These are phyloP conservation scores for Echinochloa phyllopogon DNA, from an alignment of 176 grass and related monocot genomes.

Conservation along the genomic window DNA sequence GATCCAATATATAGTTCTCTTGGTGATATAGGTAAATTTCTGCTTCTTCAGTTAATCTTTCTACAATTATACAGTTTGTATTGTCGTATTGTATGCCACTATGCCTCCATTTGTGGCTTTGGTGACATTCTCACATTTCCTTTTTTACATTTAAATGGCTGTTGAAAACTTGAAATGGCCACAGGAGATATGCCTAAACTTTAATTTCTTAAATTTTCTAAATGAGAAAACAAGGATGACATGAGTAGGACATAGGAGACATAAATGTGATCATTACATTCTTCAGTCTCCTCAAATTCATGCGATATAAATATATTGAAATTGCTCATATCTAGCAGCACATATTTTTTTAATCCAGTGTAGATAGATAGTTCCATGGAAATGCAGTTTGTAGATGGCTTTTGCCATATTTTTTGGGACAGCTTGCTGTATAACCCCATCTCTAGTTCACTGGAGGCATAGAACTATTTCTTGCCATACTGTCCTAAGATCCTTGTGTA, in stretches of 20 bases:
- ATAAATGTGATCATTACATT: background rate
- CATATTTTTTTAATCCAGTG: background rate
- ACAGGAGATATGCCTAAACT: slow-evolving; percentile 17
- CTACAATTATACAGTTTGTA: background rate
- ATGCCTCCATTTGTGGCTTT: background rate
- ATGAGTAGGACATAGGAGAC: background rate
- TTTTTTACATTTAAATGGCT: background rate
- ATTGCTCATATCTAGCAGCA: background rate
- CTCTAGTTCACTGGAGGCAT: background rate
- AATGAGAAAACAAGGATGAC: background rate
- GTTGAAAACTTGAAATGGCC: slow-evolving; percentile 13
- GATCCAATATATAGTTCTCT: slow-evolving; percentile 82
- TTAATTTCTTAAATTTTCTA: background rate
- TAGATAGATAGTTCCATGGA: background rate
- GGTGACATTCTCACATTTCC: background rate
- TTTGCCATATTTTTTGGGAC: slow-evolving; percentile 19
- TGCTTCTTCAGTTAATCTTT: background rate
- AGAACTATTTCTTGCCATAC: background rate
- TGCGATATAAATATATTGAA: background rate
- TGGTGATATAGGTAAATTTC: slow-evolving; percentile 67
- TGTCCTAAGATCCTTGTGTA: background rate
- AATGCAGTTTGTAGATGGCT: slow-evolving; percentile 11
- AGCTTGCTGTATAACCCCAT: background rate
- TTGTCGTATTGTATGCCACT: background rate
- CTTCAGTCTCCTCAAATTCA: background rate